Conservation (phyloP, 2,329 filamentous ascomycete species). For the Trichothecium sympodiale region DNA sequence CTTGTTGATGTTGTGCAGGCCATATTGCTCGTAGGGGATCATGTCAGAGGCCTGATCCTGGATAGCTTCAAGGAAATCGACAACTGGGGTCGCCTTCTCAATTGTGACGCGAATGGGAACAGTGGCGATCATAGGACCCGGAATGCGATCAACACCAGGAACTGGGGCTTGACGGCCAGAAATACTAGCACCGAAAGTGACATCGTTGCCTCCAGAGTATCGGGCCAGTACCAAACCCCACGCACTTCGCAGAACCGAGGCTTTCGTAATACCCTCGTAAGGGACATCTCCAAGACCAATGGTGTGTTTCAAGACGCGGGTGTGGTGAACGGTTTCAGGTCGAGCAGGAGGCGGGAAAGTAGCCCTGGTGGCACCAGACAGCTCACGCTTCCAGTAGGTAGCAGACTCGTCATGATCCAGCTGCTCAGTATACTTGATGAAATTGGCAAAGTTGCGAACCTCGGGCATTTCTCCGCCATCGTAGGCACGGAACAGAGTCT, state of each 20-base stretch:
- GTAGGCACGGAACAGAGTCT: not conserved
- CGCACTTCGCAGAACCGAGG: conserved; percentile 14
- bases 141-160: conserved; percentile 10
- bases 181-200: conserved; percentile 11
- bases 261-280: conserved; percentile 6
- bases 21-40: conserved; percentile 11
- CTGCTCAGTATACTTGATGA: conserved; percentile 4
- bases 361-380: not conserved
- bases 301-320: not conserved
- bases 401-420: conserved; percentile 1
- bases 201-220: conserved; percentile 8
- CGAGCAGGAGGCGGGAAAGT: conserved; percentile 5
- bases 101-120: conserved; percentile 7
- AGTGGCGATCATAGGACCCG: conserved; percentile 9
- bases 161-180: conserved; percentile 12
- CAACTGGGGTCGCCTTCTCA: conserved; percentile 3
- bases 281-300: not conserved
- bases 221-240: conserved; percentile 11
- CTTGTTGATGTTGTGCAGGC: conserved; percentile 13
- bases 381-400: conserved; percentile 1
- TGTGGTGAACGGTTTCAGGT: not conserved
- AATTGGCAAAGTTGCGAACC: not conserved
- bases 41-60: conserved; percentile 9
- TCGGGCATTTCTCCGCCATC: not conserved
- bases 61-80: conserved; percentile 6